phyloP scores from a whole-genome alignment of 306 rosid genomes.

The Senna siamea region DNA sequence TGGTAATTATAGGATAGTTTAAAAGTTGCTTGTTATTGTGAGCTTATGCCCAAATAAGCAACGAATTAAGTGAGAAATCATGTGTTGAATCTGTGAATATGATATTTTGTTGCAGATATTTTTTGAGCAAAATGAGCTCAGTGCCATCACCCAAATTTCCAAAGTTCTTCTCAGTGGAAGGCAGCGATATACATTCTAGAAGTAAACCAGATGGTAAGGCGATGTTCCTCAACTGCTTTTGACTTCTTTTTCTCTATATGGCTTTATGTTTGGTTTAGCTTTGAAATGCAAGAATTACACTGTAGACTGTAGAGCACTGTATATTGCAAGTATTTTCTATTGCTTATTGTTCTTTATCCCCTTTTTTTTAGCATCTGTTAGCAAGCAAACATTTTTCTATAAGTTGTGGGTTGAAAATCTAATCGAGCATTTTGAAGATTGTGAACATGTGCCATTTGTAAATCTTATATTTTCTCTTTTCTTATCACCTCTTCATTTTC shows the following conservation, averaged over 20 bases:
- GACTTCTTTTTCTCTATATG: no score
- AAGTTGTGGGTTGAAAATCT: neutral
- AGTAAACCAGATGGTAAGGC: slow-evolving; percentile 61
- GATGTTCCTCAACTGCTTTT: neutral
- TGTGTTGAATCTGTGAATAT: neutral
- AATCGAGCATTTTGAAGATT: neutral
- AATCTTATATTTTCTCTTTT: neutral
- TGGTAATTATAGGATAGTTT: neutral
- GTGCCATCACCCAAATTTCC: slow-evolving; percentile 46
- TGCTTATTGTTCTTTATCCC: neutral
- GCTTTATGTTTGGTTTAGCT: neutral
- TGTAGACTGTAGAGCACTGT: neutral
- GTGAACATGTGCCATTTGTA: neutral
- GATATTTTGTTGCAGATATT: slow-evolving; percentile 37
- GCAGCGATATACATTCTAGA: slow-evolving; percentile 48
- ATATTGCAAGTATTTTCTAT: neutral
- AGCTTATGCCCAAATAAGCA: neutral
- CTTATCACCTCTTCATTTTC: neutral
- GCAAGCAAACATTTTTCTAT: neutral
- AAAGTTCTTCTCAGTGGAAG: slow-evolving; percentile 67
- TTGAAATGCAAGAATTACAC: neutral
- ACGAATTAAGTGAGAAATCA: neutral
- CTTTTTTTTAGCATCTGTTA: neutral
- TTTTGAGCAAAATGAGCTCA: slow-evolving; percentile 56
- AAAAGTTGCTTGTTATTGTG: neutral